These are phyloP conservation scores for Fagopyrum homotropicum DNA, from an alignment of 148 eudicot species.

Conservation along the genomic window DNA sequence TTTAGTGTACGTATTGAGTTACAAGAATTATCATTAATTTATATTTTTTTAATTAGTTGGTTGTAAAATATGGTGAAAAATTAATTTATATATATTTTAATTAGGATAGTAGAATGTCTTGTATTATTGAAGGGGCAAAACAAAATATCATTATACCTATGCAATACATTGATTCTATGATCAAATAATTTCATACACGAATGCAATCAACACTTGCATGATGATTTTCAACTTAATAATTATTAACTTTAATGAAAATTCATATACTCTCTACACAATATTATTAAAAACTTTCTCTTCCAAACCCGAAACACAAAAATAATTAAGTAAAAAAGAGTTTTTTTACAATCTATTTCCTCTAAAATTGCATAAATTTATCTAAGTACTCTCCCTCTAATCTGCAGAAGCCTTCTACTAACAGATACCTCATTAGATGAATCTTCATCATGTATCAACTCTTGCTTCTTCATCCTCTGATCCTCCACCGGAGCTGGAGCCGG, in stretches of 20 bases:
- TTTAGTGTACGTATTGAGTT: no score
- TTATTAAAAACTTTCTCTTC: neutral
- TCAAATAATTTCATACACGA: neutral
- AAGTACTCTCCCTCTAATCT: neutral
- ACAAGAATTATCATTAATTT: no score
- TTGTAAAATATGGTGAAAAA: no score
- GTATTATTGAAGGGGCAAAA: no score
- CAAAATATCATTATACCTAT: no score
- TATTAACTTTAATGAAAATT: neutral
- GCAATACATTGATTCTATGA: neutral
- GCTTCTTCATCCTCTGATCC: slow-evolving; percentile 4
- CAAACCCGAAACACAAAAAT: neutral
- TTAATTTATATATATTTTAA: no score
- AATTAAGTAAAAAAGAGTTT: no score
- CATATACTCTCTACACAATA: neutral
- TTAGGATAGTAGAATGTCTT: no score
- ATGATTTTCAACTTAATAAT: neutral
- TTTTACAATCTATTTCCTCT: slow-evolving; percentile 1
- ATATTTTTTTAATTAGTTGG: no score
- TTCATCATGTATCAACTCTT: neutral
- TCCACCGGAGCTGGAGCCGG: slow-evolving; percentile 6
- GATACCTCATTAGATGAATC: slow-evolving; percentile 2
- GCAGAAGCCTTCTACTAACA: slow-evolving; percentile 5
- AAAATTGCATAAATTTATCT: neutral
- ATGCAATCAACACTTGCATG: neutral